Conservation (phyloP, 352 stramenopile genomes). For the Globisporangium nagaii region DNA sequence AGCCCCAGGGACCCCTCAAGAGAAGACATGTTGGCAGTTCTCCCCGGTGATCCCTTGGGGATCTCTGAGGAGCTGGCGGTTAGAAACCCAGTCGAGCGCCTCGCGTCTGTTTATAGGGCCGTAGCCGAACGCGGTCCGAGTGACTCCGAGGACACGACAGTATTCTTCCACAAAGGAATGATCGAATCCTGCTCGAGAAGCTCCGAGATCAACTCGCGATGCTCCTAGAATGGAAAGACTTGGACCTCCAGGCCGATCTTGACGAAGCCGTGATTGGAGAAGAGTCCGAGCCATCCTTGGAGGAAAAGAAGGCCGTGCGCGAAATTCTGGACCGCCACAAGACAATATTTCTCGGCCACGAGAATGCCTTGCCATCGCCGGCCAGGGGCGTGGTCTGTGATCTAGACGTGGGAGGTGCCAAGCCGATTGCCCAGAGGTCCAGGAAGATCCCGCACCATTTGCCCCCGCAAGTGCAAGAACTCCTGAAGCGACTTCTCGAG, state of each 20-base stretch:
- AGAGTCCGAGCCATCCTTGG: background rate
- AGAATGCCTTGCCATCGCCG: background rate
- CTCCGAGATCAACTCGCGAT: background rate
- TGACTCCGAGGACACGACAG: background rate
- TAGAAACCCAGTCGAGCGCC: background rate
- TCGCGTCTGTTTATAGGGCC: background rate
- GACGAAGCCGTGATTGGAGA: background rate
- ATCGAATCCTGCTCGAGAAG: background rate
- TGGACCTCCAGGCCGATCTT: background rate
- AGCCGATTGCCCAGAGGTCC: background rate
- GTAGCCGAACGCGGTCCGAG: background rate
- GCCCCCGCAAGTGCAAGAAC: background rate
- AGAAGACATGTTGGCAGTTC: no score
- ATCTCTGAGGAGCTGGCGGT: no score
- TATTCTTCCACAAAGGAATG: conserved; percentile 2
- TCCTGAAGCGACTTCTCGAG: background rate
- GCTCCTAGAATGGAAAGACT: background rate
- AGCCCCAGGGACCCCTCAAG: no score
- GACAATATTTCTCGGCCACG: background rate
- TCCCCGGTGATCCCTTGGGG: no score
- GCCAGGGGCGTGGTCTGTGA: background rate
- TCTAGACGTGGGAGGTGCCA: background rate
- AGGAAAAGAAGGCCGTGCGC: background rate
- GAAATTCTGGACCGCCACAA: background rate
- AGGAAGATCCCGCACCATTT: background rate